A percentile compares a stretch with the other conserved stretches of the same genome.
Conservation (phyloP, 345 rosid species). For the Geranium brycei region DNA sequence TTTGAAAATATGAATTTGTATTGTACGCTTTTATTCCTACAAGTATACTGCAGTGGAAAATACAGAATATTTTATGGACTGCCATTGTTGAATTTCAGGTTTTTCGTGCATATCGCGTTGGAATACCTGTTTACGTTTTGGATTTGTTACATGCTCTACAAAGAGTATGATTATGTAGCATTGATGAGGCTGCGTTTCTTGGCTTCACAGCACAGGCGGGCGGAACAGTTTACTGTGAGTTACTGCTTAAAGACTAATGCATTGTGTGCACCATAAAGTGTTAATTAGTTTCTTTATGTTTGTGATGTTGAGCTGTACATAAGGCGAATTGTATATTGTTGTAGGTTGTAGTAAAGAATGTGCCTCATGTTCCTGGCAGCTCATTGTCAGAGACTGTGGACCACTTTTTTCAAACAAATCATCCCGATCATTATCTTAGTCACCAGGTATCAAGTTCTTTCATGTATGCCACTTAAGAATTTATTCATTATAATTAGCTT, state of each 20-base stretch:
- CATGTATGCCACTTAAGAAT: too few species aligned
- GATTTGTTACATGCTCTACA: conserved; percentile 80
- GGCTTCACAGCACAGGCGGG: conserved; percentile 66
- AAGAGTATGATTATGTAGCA: conserved; percentile 64
- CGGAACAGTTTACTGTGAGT: conserved; percentile 94
- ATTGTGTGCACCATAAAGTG: background rate
- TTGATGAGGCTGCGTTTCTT: conserved; percentile 70
- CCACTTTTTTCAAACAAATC: conserved; percentile 69
- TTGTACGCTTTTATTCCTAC: background rate
- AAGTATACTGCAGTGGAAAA: background rate
- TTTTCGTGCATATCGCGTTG: conserved; percentile 80
- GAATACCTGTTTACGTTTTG: conserved; percentile 72
- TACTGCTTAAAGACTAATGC: background rate
- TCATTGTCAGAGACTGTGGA: conserved; percentile 51
- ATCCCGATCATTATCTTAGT: conserved; percentile 77
- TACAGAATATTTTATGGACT: background rate
- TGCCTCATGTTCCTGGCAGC: conserved; percentile 51
- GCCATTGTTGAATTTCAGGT: conserved; percentile 33
- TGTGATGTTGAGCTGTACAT: background rate
- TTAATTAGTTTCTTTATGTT: background rate
- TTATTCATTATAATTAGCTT: too few species aligned
- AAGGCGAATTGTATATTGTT: background rate
- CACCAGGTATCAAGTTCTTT: conserved; percentile 47
- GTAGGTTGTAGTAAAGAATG: conserved; percentile 86
- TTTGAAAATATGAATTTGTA: background rate